Conservation (phyloP, 1,284 basidiomycete species). For the Flammula alnicola region DNA sequence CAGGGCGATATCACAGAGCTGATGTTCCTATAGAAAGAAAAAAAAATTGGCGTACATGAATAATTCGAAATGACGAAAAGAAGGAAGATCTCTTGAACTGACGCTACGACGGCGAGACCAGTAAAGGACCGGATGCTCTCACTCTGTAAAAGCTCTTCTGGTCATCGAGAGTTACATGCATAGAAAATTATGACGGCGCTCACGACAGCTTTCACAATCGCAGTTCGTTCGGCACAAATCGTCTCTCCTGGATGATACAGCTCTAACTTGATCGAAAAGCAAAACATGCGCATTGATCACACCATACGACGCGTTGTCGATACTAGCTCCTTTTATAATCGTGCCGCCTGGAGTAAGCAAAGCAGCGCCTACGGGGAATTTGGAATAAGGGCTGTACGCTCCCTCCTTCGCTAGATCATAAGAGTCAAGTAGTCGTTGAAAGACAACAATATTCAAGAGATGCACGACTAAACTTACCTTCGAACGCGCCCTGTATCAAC, state of each 20-base stretch:
- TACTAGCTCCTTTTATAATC: slow-evolving; percentile 83
- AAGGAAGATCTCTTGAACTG: slow-evolving; percentile 27
- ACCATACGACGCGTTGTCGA: slow-evolving; percentile 94
- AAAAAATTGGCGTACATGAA: too few species aligned
- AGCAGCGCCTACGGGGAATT: slow-evolving; percentile 90
- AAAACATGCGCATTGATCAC: too few species aligned
- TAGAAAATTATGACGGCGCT: slow-evolving; percentile 32
- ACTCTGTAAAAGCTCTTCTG: slow-evolving; percentile 54
- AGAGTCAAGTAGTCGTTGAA: not conserved
- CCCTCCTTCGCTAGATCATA: slow-evolving; percentile 47
- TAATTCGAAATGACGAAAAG: not conserved
- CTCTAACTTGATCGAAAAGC: not conserved
- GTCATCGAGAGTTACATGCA: not conserved
- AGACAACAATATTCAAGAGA: too few species aligned
- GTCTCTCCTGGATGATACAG: slow-evolving; percentile 54
- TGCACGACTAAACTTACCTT: too few species aligned
- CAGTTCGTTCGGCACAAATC: slow-evolving; percentile 91
- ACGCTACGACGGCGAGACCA: slow-evolving; percentile 80
- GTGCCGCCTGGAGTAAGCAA: slow-evolving; percentile 71
- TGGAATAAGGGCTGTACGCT: slow-evolving; percentile 79
- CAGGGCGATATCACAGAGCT: slow-evolving; percentile 76
- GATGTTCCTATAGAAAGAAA: slow-evolving; percentile 56
- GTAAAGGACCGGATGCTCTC: slow-evolving; percentile 70
- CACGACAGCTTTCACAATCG: slow-evolving; percentile 85
- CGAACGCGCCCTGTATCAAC: slow-evolving; percentile 47